phyloP scores from a whole-genome alignment of 257 asterid genomes.

The Solanum microdontum region DNA sequence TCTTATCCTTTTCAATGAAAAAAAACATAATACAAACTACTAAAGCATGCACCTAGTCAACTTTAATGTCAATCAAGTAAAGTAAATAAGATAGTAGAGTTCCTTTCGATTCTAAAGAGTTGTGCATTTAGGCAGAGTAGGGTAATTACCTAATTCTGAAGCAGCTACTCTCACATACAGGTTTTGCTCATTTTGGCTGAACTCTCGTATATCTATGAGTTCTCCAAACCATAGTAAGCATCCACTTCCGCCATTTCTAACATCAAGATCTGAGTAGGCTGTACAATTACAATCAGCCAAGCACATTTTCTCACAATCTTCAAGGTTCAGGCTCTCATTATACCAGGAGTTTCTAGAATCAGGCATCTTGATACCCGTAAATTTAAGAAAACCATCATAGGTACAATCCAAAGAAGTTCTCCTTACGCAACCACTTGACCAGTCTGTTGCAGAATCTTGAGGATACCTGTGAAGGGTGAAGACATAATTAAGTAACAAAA shows the following conservation, averaged over 20 bases:
- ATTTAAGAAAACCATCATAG: conserved; percentile 13
- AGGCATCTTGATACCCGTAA: conserved; percentile 17
- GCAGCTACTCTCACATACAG: neutral
- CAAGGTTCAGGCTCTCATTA: conserved; percentile 10
- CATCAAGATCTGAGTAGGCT: conserved; percentile 9
- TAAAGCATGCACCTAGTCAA: no score
- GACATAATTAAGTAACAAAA: neutral
- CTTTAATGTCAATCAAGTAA: neutral
- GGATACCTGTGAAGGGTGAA: neutral
- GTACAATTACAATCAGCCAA: conserved; percentile 5
- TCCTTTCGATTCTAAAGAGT: neutral
- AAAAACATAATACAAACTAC: no score
- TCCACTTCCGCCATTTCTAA: conserved; percentile 2
- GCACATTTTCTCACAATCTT: conserved; percentile 9
- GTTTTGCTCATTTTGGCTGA: neutral
- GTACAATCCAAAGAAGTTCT: conserved; percentile 12
- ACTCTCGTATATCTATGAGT: conserved; percentile 3
- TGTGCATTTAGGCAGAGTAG: neutral
- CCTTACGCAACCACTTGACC: conserved; percentile 23
- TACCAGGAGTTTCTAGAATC: conserved; percentile 5
- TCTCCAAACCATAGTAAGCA: conserved; percentile 15
- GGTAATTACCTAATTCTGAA: conserved; percentile 1
- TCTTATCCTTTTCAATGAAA: no score
- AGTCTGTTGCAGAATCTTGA: conserved; percentile 14
- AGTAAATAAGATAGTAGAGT: neutral